Evolutionary conservation across 352 stramenopile genomes (phyloP).

Genomic region (Globisporangium echinulatum): DNA sequence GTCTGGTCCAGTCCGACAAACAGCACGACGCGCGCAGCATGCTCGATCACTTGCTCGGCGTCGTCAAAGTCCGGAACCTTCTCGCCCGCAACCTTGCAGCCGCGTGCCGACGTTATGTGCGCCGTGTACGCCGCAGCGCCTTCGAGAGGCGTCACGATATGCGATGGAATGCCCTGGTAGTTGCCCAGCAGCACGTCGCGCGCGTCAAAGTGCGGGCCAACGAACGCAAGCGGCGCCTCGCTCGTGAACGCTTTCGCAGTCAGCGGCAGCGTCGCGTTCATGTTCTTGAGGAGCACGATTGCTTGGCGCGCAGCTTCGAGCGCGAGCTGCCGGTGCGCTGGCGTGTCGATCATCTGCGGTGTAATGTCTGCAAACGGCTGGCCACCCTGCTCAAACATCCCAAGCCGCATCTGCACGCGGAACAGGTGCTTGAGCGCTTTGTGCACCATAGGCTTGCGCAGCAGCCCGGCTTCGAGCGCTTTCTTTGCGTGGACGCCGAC

Average conservation of each 20-base stretch:
- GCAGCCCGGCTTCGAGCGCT: slow-evolving; percentile 55
- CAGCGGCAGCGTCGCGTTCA: slow-evolving; percentile 52
- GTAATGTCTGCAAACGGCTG: slow-evolving; percentile 60
- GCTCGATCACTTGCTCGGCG: slow-evolving; percentile 28
- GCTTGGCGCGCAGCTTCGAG: slow-evolving; percentile 62
- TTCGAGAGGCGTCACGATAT: slow-evolving; percentile 56
- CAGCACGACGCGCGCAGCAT: slow-evolving; percentile 40
- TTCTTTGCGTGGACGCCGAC: slow-evolving; percentile 49
- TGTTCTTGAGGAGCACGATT: slow-evolving; percentile 91
- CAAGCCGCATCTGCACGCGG: slow-evolving; percentile 81
- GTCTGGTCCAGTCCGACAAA: slow-evolving; percentile 63
- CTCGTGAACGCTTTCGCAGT: slow-evolving; percentile 12
- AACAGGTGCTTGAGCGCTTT: slow-evolving; percentile 74
- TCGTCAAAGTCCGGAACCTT: slow-evolving; percentile 40
- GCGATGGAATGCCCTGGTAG: slow-evolving; percentile 59
- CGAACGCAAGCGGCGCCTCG: slow-evolving; percentile 37
- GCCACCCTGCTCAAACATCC: slow-evolving; percentile 80
- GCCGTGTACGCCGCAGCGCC: slow-evolving; percentile 24
- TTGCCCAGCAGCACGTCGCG: slow-evolving; percentile 56
- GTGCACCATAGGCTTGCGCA: slow-evolving; percentile 55
- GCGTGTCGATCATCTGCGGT: slow-evolving; percentile 41
- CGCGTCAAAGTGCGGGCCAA: slow-evolving; percentile 75
- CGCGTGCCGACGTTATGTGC: slow-evolving; percentile 31
- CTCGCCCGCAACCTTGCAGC: slow-evolving; percentile 52
- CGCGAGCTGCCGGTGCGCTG: slow-evolving; percentile 41